Conservation (phyloP, 2,329 filamentous ascomycete species). For the Cadophora gregata region DNA sequence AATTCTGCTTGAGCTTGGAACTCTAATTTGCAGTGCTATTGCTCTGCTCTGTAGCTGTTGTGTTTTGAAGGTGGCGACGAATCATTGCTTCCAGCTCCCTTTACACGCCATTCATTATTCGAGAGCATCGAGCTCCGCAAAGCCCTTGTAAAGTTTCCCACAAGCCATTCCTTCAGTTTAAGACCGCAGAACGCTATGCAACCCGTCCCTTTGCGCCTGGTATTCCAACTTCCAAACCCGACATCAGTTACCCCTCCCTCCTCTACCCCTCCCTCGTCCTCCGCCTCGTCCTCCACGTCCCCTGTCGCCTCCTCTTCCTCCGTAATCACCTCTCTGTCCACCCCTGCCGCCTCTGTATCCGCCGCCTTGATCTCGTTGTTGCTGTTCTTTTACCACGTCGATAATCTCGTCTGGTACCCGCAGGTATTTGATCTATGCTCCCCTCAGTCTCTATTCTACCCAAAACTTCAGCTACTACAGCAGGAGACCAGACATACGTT, state of each 20-base stretch:
- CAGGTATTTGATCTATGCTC: conserved; percentile 85
- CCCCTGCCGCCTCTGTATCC: conserved; percentile 70
- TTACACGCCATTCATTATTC: not conserved
- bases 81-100: not conserved
- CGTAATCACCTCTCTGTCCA: conserved; percentile 59
- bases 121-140: not conserved
- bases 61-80: not conserved
- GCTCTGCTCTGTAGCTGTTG: not conserved
- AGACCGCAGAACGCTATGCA: conserved; percentile 12
- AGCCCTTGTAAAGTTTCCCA: not conserved
- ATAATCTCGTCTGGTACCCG: conserved; percentile 96
- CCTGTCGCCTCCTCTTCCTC: conserved; percentile 39
- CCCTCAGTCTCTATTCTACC: conserved; percentile 21
- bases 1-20: conserved; percentile 7
- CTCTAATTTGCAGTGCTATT: not conserved
- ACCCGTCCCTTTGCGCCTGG: conserved; percentile 14
- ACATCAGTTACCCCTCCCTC: conserved; percentile 37
- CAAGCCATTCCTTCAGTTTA: not conserved
- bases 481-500: conserved; percentile 64
- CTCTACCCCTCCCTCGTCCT: conserved; percentile 39
- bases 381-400: conserved; percentile 91
- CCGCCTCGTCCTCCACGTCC: conserved; percentile 39
- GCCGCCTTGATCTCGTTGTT: conserved; percentile 47
- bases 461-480: not conserved
- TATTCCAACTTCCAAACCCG: conserved; percentile 5